These are phyloP conservation scores for Aureobasidium sp. DNA, from an alignment of 2,329 filamentous ascomycete genomes.

Conservation along the genomic window DNA sequence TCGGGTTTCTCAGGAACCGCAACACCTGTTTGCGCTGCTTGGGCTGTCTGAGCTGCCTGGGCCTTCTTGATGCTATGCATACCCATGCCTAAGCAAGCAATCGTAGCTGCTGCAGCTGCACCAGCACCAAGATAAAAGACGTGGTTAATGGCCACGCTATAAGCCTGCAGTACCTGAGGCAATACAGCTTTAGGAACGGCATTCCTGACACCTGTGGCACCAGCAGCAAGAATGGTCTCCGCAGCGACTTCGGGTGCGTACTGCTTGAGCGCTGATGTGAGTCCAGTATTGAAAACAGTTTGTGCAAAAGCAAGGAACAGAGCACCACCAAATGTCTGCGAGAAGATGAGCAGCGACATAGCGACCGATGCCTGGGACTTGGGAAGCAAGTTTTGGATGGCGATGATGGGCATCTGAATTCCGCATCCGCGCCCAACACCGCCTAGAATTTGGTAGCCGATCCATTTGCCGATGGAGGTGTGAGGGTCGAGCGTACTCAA, in stretches of 20 bases:
- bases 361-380: conserved; percentile 26
- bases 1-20: not conserved
- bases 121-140: conserved; percentile 2
- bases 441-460: conserved; percentile 47
- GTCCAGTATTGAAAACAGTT: conserved; percentile 25
- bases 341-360: conserved; percentile 28
- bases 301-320: conserved; percentile 27
- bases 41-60: not conserved
- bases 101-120: not conserved
- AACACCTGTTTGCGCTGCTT: not conserved
- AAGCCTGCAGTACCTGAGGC: conserved; percentile 51
- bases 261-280: not conserved
- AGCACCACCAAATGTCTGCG: conserved; percentile 27
- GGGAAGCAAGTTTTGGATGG: conserved; percentile 29
- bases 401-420: conserved; percentile 47
- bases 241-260: conserved; percentile 35
- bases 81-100: conserved; percentile 7
- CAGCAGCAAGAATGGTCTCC: conserved; percentile 37
- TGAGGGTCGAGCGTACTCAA: conserved; percentile 32
- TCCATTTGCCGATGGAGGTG: conserved; percentile 41
- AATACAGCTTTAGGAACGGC: conserved; percentile 47
- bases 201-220: conserved; percentile 54
- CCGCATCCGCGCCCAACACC: conserved; percentile 43
- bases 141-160: conserved; percentile 53
- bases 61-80: conserved; percentile 5